phyloP scores from a whole-genome alignment of 129 eudicot species.

The Rutidosis leptorrhynchoides region DNA sequence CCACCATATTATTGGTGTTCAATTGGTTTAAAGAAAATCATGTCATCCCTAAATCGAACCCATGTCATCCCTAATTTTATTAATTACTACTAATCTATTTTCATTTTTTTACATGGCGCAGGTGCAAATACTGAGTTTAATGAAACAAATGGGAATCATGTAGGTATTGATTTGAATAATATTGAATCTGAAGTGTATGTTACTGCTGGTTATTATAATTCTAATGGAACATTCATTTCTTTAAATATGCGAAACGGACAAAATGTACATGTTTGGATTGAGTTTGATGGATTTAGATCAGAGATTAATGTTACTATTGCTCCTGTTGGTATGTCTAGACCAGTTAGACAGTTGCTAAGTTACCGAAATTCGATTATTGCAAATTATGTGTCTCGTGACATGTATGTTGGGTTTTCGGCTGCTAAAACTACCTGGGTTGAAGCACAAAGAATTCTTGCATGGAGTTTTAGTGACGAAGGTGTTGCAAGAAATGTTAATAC shows the following conservation, averaged over 20 bases:
- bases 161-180: slow-evolving; percentile 59
- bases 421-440: slow-evolving; percentile 57
- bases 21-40: too few species aligned
- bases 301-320: slow-evolving; percentile 69
- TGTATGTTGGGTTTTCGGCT: slow-evolving; percentile 73
- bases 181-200: slow-evolving; percentile 30
- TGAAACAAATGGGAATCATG: slow-evolving; percentile 56
- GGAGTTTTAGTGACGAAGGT: slow-evolving; percentile 74
- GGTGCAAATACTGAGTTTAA: slow-evolving; percentile 55
- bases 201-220: slow-evolving; percentile 47
- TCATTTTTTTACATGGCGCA: slow-evolving; percentile 26
- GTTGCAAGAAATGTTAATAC: slow-evolving; percentile 52
- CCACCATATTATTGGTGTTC: too few species aligned
- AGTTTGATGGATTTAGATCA: slow-evolving; percentile 42
- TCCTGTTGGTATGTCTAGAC: slow-evolving; percentile 51
- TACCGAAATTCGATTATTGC: slow-evolving; percentile 31
- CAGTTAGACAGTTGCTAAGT: slow-evolving; percentile 38
- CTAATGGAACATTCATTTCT: slow-evolving; percentile 31
- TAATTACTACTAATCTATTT: neutral
- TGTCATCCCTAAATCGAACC: too few species aligned
- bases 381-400: slow-evolving; percentile 37
- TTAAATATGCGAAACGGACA: slow-evolving; percentile 60
- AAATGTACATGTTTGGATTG: slow-evolving; percentile 74
- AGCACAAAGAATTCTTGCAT: slow-evolving; percentile 62
- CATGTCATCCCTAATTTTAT: too few species aligned